A percentile compares a stretch with the other conserved stretches of the same genome.
Conservation (phyloP, 1,139 yeast species). For the Saccharomyces hybrid region DNA sequence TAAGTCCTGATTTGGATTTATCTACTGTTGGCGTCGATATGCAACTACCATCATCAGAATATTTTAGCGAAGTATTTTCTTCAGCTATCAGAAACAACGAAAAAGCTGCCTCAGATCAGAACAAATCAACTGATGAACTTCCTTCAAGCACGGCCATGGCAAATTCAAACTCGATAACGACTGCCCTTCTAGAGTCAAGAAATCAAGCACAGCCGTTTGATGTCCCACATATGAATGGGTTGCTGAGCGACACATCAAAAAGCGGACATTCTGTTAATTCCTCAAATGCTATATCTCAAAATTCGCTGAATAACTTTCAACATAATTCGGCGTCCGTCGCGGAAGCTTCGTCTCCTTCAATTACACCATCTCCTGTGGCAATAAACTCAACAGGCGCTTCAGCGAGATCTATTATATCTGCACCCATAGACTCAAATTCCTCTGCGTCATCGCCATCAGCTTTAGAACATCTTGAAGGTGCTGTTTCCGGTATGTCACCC, state of each 20-base stretch:
- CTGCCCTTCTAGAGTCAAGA: not conserved
- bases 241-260: constrained; percentile 8
- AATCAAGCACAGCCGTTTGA: constrained; percentile 9
- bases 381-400: not conserved
- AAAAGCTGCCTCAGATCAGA: not conserved
- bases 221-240: constrained; percentile 13
- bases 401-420: not conserved
- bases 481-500: constrained; percentile 5
- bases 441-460: not conserved
- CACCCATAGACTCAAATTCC: not conserved
- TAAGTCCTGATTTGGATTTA: constrained; percentile 1
- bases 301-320: constrained; percentile 4
- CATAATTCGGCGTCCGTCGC: not conserved
- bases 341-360: constrained; percentile 1
- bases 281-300: not conserved
- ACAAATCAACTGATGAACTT: constrained; percentile 1
- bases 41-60: constrained; percentile 11
- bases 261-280: not conserved
- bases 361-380: not conserved
- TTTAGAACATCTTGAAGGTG: constrained; percentile 5
- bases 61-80: constrained; percentile 17
- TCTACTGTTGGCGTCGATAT: constrained; percentile 7
- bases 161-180: not conserved
- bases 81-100: not conserved
- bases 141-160: not conserved